Conservation (phyloP, 2,329 filamentous ascomycete species). For the Beauveria pseudobassiana region DNA sequence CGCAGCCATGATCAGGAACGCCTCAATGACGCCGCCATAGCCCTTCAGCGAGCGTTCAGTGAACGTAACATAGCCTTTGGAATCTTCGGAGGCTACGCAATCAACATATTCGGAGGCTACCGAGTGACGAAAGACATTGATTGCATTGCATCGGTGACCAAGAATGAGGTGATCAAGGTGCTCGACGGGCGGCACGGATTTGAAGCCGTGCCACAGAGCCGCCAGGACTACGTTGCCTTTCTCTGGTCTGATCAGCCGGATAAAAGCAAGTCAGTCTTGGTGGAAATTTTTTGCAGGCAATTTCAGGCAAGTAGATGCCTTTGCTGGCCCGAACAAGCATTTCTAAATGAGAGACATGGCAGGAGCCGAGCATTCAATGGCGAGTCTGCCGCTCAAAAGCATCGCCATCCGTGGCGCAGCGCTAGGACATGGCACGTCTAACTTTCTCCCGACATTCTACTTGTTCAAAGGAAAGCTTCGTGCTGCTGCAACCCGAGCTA, state of each 20-base stretch:
- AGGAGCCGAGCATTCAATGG: not conserved
- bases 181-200: conserved; percentile 7
- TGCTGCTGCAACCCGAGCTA: not conserved
- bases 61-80: conserved; percentile 1
- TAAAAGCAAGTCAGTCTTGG: not conserved
- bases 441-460: not conserved
- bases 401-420: not conserved
- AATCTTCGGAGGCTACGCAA: conserved; percentile 6
- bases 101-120: not conserved
- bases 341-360: not conserved
- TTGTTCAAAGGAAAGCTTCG: not conserved
- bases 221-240: not conserved
- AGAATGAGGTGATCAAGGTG: conserved; percentile 1
- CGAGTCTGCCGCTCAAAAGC: not conserved
- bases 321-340: no score
- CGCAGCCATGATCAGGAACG: conserved; percentile 7
- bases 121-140: conserved; percentile 11
- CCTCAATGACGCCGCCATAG: conserved; percentile 11
- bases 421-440: not conserved
- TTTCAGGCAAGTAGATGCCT: not conserved
- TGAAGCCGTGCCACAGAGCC: not conserved
- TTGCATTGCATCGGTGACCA: conserved; percentile 1
- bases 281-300: not conserved
- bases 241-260: not conserved
- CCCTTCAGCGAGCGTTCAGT: conserved; percentile 4